Evolutionary conservation across 1,139 yeast genomes (phyloP).

Genomic region (Diutina ranongensis): DNA sequence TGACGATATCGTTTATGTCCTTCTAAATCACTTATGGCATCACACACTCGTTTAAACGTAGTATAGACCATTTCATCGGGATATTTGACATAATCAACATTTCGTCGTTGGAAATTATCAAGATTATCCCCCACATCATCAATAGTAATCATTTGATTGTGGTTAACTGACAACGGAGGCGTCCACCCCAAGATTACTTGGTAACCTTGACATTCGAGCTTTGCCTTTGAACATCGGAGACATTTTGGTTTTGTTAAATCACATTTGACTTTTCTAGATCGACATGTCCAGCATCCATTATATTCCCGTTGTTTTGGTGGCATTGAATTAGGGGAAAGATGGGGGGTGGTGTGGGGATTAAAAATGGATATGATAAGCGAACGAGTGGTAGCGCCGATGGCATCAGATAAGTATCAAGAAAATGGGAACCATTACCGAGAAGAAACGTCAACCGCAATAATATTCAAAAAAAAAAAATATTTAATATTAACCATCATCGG

Average conservation of each 20-base stretch:
- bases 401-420: no score
- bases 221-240: constrained; percentile 10
- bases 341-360: no score
- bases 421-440: no score
- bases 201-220: constrained; percentile 29
- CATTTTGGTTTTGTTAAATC: constrained; percentile 3
- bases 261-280: constrained; percentile 3
- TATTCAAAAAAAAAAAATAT: no score
- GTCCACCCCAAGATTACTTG: constrained; percentile 31
- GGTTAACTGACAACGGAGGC: constrained; percentile 18
- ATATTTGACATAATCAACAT: constrained; percentile 23
- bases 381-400: no score
- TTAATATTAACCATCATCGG: no score
- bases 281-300: constrained; percentile 6
- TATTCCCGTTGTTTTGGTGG: constrained; percentile 2
- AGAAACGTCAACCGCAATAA: no score
- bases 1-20: constrained; percentile 5
- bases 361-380: no score
- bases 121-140: constrained; percentile 6
- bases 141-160: neutral
- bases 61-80: constrained; percentile 22
- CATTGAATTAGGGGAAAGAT: no score
- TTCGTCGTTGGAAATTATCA: constrained; percentile 22
- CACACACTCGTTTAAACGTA: constrained; percentile 21
- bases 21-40: constrained; percentile 20